A percentile compares a stretch with the other conserved stretches of the same genome.
These are phyloP conservation scores for Ogataea methanolica DNA, from an alignment of 805 yeast species.

Conservation along the genomic window DNA sequence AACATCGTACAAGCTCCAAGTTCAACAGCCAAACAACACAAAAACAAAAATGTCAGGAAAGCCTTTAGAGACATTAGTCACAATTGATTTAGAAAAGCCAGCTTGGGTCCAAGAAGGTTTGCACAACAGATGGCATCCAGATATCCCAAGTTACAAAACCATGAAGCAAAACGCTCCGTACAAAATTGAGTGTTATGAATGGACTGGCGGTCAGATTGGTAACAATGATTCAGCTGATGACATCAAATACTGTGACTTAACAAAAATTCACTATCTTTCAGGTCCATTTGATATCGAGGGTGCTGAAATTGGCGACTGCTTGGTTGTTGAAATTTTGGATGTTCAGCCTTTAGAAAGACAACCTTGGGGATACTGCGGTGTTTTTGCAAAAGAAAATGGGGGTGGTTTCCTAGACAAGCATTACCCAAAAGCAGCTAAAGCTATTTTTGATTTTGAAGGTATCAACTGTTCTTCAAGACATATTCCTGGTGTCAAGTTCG, in stretches of 20 bases:
- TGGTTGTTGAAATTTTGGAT: conserved; percentile 46
- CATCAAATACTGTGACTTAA: conserved; percentile 39
- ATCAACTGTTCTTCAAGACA: conserved; percentile 46
- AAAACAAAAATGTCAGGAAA: conserved; percentile 15
- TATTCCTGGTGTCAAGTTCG: conserved; percentile 44
- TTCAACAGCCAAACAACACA: not conserved
- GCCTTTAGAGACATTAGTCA: conserved; percentile 34
- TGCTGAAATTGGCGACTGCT: conserved; percentile 44
- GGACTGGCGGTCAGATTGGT: conserved; percentile 50
- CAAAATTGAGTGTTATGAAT: conserved; percentile 47
- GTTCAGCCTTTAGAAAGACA: conserved; percentile 48
- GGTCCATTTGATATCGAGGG: conserved; percentile 45
- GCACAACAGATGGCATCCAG: conserved; percentile 54
- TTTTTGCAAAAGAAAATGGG: conserved; percentile 44
- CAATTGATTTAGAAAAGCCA: conserved; percentile 39
- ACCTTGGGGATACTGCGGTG: conserved; percentile 52
- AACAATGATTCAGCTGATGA: conserved; percentile 47
- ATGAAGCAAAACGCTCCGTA: conserved; percentile 40
- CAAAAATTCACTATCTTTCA: conserved; percentile 43
- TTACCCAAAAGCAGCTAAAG: conserved; percentile 49
- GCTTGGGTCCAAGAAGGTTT: conserved; percentile 43
- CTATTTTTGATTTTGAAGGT: conserved; percentile 49
- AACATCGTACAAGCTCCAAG: not conserved
- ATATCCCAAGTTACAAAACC: conserved; percentile 37
- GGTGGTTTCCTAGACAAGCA: conserved; percentile 47